Evolutionary conservation across 2,329 filamentous ascomycete species (phyloP).

Genomic region (Mycosphaerelloides madeirae): DNA sequence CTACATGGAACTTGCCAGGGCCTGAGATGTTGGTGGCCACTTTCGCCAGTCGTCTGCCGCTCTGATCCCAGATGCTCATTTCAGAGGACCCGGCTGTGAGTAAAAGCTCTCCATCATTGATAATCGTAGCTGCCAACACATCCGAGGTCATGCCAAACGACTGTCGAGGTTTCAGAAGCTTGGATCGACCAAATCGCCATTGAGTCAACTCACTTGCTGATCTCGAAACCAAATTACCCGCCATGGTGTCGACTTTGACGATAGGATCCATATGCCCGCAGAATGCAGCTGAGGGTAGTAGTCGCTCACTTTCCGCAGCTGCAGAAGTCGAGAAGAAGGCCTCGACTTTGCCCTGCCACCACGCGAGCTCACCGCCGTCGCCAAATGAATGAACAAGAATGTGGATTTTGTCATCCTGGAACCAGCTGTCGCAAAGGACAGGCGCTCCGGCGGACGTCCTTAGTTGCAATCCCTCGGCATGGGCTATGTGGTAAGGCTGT

Average conservation of each 20-base stretch:
- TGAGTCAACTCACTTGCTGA: conserved; percentile 2
- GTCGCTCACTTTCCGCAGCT: conserved; percentile 16
- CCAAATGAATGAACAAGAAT: conserved; percentile 75
- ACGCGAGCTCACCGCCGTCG: conserved; percentile 69
- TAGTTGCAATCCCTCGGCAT: conserved; percentile 57
- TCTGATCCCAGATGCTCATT: conserved; percentile 1
- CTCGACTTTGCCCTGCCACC: conserved; percentile 73
- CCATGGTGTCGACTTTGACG: neutral
- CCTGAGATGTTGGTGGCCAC: neutral
- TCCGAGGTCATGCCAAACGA: conserved; percentile 2
- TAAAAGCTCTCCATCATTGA: neutral
- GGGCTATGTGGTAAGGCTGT: conserved; percentile 79
- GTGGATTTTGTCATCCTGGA: conserved; percentile 26
- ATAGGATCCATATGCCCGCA: conserved; percentile 12
- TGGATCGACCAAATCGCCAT: neutral
- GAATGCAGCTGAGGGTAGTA: conserved; percentile 12
- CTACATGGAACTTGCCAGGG: conserved; percentile 6
- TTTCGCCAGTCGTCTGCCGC: conserved; percentile 4
- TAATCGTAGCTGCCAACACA: conserved; percentile 3
- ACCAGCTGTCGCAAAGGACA: conserved; percentile 25
- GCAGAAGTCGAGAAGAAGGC: conserved; percentile 67
- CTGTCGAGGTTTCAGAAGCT: neutral
- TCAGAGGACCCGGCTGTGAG: conserved; percentile 2
- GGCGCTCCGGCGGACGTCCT: conserved; percentile 14
- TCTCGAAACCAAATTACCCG: conserved; percentile 3